Evolutionary conservation across 345 rosid species (phyloP), one percentile per base, ranked within the genome.

Genomic region (Psidium friedrichsthalianum): DNA sequence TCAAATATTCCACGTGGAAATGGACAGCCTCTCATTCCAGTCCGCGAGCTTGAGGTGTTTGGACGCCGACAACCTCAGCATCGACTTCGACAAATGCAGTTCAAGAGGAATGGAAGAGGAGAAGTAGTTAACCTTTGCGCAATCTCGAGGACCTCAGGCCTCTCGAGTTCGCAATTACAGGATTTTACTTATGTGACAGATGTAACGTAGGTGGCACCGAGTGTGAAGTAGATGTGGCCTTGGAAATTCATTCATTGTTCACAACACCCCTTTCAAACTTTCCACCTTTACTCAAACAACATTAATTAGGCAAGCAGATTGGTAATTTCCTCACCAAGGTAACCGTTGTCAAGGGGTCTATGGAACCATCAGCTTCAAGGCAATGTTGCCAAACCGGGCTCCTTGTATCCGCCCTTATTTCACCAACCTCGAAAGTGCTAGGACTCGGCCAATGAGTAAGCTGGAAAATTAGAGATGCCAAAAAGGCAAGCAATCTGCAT

Each of bases 1-100:
- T 25, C 93, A 92, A n/a, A 91, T 86, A 84, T 94, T 94, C 85
- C 89, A n/a, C 0, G 84, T 92, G 22, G 94, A 93, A 40, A 86
- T 92, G 92, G 97, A 93, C 51, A 88, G 90, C 56, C 10, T 86
- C 74, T 91, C 90, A 2, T 89, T 90, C 84, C 89, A 83, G 57
- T 89, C 89, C 64, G 32, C 86, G 22, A 88, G 92, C 91, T 61
- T 92, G 59, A 89, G 90, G 89, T 87, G 90, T 85, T 89, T 94
- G 24, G 93, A 92, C 84, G 76, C 74, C 25, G 27, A 82, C 12
- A 91, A 87, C 82, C 18, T 87, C 81, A 84, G 90, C 87, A 47
- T 91, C 55, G 92, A 92, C 53, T 80, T 85, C 82, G 90, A 90
- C 85, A 61, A 82, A 83, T 83, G 55, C 82, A 86, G 83, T 86